phyloP scores from a whole-genome alignment of 139 green algal species.

The Tetraselmis chui region DNA sequence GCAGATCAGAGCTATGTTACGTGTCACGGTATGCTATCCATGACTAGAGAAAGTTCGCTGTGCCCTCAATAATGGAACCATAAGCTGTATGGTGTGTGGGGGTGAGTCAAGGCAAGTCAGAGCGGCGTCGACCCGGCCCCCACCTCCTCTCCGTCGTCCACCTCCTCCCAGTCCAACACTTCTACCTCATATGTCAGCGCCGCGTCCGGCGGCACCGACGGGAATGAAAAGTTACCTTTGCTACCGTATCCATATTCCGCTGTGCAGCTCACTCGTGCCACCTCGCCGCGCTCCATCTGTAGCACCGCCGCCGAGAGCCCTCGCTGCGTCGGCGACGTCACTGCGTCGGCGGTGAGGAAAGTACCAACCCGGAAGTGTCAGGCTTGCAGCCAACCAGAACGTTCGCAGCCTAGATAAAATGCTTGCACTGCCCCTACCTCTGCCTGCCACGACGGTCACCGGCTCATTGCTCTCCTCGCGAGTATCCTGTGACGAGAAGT shows the following conservation, averaged over 20 bases:
- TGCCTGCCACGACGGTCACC: slow-evolving; percentile 45
- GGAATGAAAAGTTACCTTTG: slow-evolving; percentile 74
- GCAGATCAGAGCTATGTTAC: no score
- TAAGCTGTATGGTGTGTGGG: background rate
- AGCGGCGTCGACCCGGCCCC: background rate
- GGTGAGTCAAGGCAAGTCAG: background rate
- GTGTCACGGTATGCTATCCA: no score
- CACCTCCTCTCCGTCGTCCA: slow-evolving; percentile 20
- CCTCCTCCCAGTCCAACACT: slow-evolving; percentile 57
- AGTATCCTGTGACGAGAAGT: background rate
- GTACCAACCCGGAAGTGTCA: background rate
- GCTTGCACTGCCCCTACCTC: slow-evolving; percentile 26
- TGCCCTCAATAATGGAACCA: background rate
- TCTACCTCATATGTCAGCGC: slow-evolving; percentile 63
- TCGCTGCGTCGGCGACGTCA: slow-evolving; percentile 21
- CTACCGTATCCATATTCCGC: slow-evolving; percentile 40
- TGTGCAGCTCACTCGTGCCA: slow-evolving; percentile 29
- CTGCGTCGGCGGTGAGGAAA: slow-evolving; percentile 21
- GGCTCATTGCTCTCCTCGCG: slow-evolving; percentile 26
- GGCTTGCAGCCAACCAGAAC: background rate
- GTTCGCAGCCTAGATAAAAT: background rate
- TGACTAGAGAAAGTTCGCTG: background rate
- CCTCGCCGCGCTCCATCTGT: slow-evolving; percentile 59
- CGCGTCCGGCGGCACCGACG: slow-evolving; percentile 53
- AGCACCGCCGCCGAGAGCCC: slow-evolving; percentile 54